Conservation (phyloP, 805 yeast genomes). For the Ogataea salicorniae region DNA sequence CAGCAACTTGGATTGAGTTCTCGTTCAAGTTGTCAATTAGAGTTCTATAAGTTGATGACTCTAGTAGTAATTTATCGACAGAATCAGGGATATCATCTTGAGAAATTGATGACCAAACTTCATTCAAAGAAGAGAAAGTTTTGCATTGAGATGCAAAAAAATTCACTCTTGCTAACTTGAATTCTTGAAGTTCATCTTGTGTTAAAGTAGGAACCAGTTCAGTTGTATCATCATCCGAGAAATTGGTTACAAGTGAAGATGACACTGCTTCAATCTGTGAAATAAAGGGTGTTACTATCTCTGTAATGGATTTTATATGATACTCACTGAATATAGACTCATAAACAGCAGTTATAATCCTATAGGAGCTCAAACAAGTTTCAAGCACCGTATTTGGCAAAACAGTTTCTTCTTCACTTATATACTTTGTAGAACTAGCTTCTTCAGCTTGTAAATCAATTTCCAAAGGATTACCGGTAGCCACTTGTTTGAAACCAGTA, state of each 20-base stretch:
- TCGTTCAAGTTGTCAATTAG: conserved; percentile 33
- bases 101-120: conserved; percentile 31
- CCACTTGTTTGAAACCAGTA: conserved; percentile 7
- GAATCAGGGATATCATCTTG: conserved; percentile 20
- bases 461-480: not conserved
- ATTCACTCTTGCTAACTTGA: conserved; percentile 28
- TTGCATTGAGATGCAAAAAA: conserved; percentile 26
- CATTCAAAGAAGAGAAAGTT: conserved; percentile 24
- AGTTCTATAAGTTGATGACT: conserved; percentile 40
- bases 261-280: conserved; percentile 15
- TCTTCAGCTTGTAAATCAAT: not conserved
- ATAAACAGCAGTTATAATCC: conserved; percentile 20
- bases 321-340: conserved; percentile 19
- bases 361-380: conserved; percentile 24
- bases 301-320: conserved; percentile 1
- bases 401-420: conserved; percentile 19
- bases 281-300: conserved; percentile 5
- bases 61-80: conserved; percentile 36
- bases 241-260: conserved; percentile 6
- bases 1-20: conserved; percentile 5
- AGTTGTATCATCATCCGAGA: conserved; percentile 12
- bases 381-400: conserved; percentile 25
- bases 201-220: conserved; percentile 28
- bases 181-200: conserved; percentile 28
- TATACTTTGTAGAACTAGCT: conserved; percentile 2